A percentile compares a stretch with the other conserved stretches of the same genome.
Evolutionary conservation across 257 asterid species (phyloP).

Genomic region (Solanum chiquidenum): DNA sequence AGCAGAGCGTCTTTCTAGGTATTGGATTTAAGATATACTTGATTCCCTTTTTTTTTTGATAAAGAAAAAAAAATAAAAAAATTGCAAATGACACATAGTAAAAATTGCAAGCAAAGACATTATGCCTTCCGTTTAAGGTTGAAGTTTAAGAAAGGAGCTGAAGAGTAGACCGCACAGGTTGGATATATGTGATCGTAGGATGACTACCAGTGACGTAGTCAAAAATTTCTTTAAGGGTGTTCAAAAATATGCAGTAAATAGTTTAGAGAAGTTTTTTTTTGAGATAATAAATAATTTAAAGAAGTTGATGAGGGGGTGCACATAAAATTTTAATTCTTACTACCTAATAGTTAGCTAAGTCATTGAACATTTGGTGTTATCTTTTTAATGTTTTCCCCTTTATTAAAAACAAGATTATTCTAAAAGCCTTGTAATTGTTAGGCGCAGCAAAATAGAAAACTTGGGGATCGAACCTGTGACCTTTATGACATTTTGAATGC

Average conservation of each 20-base stretch:
- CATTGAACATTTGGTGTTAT: neutral
- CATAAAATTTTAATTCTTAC: neutral
- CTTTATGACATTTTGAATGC: neutral
- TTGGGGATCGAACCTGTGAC: neutral
- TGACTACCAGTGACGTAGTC: neutral
- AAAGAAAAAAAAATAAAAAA: too few species aligned
- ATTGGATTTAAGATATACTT: neutral
- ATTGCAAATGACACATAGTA: neutral
- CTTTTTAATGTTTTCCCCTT: neutral
- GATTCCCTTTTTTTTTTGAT: neutral
- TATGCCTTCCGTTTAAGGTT: neutral
- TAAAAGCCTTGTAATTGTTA: neutral
- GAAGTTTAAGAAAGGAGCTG: neutral
- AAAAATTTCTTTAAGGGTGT: neutral
- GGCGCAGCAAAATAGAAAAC: neutral
- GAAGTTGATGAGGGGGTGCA: neutral
- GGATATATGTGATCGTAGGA: neutral
- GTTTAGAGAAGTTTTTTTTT: neutral
- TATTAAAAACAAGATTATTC: neutral
- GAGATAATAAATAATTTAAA: neutral
- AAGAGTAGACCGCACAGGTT: neutral
- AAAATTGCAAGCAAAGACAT: neutral
- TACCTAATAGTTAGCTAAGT: neutral
- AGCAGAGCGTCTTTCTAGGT: slow-evolving; percentile 91
- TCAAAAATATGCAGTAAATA: neutral